Evolutionary conservation across 805 yeast species (phyloP).

Genomic region (Myxozyma kluyveri): DNA sequence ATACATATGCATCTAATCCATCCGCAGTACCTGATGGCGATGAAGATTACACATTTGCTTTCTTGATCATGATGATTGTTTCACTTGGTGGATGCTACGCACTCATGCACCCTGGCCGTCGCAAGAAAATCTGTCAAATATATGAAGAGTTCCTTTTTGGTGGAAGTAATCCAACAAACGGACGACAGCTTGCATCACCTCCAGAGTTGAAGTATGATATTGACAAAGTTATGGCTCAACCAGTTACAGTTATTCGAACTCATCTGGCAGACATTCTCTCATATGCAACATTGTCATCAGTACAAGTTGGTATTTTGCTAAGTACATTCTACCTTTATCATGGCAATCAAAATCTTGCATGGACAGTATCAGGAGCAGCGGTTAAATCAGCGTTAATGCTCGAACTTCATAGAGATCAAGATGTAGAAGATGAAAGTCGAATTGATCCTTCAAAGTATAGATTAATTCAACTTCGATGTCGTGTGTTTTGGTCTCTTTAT

Average conservation of each 20-base stretch:
- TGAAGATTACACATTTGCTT: conserved; percentile 11
- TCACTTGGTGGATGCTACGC: conserved; percentile 16
- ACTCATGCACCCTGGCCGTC: conserved; percentile 12
- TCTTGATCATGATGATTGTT: conserved; percentile 9
- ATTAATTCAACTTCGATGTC: conserved; percentile 15
- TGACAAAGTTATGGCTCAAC: conserved; percentile 7
- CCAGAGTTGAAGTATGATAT: conserved; percentile 3
- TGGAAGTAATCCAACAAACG: not conserved
- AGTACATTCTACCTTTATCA: conserved; percentile 11
- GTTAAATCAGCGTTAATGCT: conserved; percentile 14
- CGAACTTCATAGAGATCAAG: conserved; percentile 14
- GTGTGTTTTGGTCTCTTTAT: conserved; percentile 24
- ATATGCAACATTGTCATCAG: conserved; percentile 16
- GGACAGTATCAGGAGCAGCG: conserved; percentile 19
- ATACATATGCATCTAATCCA: conserved; percentile 11
- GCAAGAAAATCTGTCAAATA: conserved; percentile 2
- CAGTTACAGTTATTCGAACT: conserved; percentile 9
- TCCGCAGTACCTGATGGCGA: conserved; percentile 12
- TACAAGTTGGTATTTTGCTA: conserved; percentile 19
- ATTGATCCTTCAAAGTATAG: too few relatives aligned
- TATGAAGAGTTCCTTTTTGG: not conserved
- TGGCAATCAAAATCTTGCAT: conserved; percentile 18
- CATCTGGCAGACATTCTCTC: conserved; percentile 18
- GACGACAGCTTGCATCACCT: not conserved
- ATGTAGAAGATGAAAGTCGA: not conserved